Percentiles rank a stretch among this genome's conserved stretches.
phyloP scores from a whole-genome alignment of 345 rosid species.

The Citropsis articulata region DNA sequence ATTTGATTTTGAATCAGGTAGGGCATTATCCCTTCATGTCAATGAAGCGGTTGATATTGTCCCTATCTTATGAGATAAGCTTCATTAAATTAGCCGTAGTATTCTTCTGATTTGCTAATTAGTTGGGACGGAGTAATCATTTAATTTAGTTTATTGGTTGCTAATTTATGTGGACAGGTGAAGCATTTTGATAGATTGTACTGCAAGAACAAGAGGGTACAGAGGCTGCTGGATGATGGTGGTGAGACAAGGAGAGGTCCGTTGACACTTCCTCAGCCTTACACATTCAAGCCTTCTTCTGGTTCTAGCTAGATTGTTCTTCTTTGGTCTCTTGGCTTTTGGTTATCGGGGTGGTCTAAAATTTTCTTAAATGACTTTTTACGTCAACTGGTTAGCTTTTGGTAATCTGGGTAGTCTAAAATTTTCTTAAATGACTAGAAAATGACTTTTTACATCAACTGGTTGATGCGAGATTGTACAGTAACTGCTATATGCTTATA shows the following conservation, averaged over 20 bases:
- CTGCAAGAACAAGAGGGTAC: slow-evolving; percentile 65
- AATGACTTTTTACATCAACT: not conserved
- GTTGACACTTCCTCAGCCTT: slow-evolving; percentile 72
- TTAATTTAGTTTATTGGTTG: slow-evolving; percentile 9
- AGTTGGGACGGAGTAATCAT: not conserved
- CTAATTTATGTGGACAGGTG: slow-evolving; percentile 40
- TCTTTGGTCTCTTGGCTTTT: slow-evolving; percentile 1
- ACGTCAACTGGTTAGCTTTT: not conserved
- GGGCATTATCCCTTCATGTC: too few species aligned
- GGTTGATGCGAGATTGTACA: not conserved
- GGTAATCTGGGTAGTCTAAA: not conserved
- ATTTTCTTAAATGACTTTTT: not conserved
- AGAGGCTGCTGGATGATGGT: slow-evolving; percentile 67
- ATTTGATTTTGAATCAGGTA: not conserved
- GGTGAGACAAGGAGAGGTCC: slow-evolving; percentile 72
- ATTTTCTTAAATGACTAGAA: not conserved
- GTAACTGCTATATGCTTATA: not conserved
- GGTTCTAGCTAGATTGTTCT: slow-evolving; percentile 5
- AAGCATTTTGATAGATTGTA: slow-evolving; percentile 84
- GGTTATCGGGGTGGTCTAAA: not conserved
- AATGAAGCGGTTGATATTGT: not conserved
- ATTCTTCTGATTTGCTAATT: not conserved
- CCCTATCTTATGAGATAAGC: not conserved
- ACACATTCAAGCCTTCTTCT: slow-evolving; percentile 66
- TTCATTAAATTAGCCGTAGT: not conserved